Evolutionary conservation across 805 yeast species (phyloP), one percentile per base, ranked within the genome.

Genomic region (Wickerhamomyces tratensis): DNA sequence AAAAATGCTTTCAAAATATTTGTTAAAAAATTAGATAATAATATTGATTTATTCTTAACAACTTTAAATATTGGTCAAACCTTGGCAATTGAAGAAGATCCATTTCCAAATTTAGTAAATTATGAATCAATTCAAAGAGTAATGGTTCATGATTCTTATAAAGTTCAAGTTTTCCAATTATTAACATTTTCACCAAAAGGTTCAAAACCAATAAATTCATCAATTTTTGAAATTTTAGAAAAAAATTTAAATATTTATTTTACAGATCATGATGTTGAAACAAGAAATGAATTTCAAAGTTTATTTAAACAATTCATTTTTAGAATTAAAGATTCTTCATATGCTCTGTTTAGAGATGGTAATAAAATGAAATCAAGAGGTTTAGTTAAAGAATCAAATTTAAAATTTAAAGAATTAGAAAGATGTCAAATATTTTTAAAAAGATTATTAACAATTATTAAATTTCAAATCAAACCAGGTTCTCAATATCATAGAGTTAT

Each of bases 311-410:
- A 71, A 43, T 79, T 88, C 48, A 54, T 86, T 11, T 58, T 70
- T 29, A 67, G 96, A 49, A 59, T 85, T 14, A 71, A 84, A 49
- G 93, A 82, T 41, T 83, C 89, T 0, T 61, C 82, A 1, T 78
- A 82, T 56, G 72, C 79, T 0, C 49, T 76, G 26, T 54, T 70
- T 25, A 70, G 86, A 51, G 82, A 78, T 40, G 62, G 67, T 0
- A 58, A 53, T n/a, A 72, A 72, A 43, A 49, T 71, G 40, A 50
- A 56, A 27, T 62, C 61, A 26, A 64, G 63, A 43, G 50, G 56
- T 25, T 76, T 70, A 44, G 56, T 63, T 33, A 51, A 50, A 4
- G 75, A 72, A 44, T 72, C 71, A 26, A 39, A 52, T 1, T 54
- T 46, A 6, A 59, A 57, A 35, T 31, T 52, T 2, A 37, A 46